Evolutionary conservation across 2,329 filamentous ascomycete species (phyloP).

Genomic region (Xylariaceae sp.): DNA sequence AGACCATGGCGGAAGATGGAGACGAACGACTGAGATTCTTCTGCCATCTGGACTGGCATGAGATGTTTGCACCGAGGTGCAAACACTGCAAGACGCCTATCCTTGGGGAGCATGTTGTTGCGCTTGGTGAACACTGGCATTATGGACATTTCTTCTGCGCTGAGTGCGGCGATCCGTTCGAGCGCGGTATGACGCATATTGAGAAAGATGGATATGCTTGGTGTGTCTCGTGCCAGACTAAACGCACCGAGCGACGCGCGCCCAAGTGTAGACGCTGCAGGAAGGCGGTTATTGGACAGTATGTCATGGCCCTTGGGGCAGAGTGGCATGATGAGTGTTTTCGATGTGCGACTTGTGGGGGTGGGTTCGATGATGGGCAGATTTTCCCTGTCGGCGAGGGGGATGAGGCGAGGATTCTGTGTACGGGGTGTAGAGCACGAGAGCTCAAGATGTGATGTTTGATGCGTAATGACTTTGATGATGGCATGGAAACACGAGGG

Average conservation of each 20-base stretch:
- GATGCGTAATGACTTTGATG: not conserved
- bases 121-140: slow-evolving; percentile 94
- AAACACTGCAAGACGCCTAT: slow-evolving; percentile 97
- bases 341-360: slow-evolving; percentile 63
- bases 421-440: slow-evolving; percentile 56
- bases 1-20: slow-evolving; percentile 66
- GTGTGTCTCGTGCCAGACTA: slow-evolving; percentile 91
- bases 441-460: slow-evolving; percentile 51
- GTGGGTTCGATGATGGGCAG: slow-evolving; percentile 61
- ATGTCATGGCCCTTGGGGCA: slow-evolving; percentile 80
- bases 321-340: slow-evolving; percentile 97
- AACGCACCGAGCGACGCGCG: slow-evolving; percentile 80
- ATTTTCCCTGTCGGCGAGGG: slow-evolving; percentile 56
- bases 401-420: slow-evolving; percentile 48
- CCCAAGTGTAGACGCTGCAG: slow-evolving; percentile 86
- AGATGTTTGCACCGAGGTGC: slow-evolving; percentile 86
- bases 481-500: not conserved
- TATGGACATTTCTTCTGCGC: slow-evolving; percentile 98
- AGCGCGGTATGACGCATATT: slow-evolving; percentile 64
- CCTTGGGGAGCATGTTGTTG: slow-evolving; percentile 88
- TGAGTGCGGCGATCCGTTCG: slow-evolving; percentile 96
- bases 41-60: slow-evolving; percentile 98
- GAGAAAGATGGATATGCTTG: slow-evolving; percentile 98
- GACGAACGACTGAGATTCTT: slow-evolving; percentile 79
- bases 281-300: slow-evolving; percentile 80